phyloP scores from a whole-genome alignment of 352 stramenopile species.

The Pythium monospermum region DNA sequence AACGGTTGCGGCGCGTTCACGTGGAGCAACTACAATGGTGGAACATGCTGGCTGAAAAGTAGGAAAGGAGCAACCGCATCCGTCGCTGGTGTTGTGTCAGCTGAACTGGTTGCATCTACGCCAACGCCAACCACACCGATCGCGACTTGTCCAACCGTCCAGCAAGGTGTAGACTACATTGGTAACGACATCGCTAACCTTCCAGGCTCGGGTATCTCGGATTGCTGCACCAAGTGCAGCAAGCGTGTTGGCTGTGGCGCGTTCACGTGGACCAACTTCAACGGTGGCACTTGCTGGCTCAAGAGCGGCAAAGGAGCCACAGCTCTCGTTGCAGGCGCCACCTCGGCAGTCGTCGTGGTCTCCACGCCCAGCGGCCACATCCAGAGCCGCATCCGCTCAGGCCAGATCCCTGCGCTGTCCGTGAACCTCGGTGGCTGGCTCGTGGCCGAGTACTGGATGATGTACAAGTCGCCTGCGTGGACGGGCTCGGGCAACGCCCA shows the following conservation, averaged over 20 bases:
- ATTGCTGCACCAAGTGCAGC: too few species aligned
- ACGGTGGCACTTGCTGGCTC: too few species aligned
- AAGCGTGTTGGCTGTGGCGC: too few species aligned
- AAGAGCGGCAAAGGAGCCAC: slow-evolving; percentile 3
- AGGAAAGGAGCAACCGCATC: too few species aligned
- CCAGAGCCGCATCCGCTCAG: slow-evolving; percentile 1
- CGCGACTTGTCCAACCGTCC: too few species aligned
- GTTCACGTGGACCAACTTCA: too few species aligned
- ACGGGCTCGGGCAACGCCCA: slow-evolving; percentile 32
- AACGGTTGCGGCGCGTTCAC: slow-evolving; percentile 36
- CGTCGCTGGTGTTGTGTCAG: too few species aligned
- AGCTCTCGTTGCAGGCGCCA: neutral
- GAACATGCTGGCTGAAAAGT: slow-evolving; percentile 17
- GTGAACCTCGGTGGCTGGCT: slow-evolving; percentile 74
- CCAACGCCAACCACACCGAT: too few species aligned
- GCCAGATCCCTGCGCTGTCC: slow-evolving; percentile 18
- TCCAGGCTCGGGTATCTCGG: too few species aligned
- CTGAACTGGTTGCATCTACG: too few species aligned
- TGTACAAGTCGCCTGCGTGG: slow-evolving; percentile 49
- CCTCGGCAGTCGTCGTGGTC: neutral
- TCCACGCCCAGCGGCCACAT: neutral
- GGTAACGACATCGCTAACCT: too few species aligned
- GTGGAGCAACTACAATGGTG: slow-evolving; percentile 39
- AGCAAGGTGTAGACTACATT: too few species aligned
- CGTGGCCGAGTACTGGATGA: slow-evolving; percentile 62